A percentile compares a stretch with the other conserved stretches of the same genome.
These are phyloP conservation scores for Pyrenophora seminiperda DNA, from an alignment of 2,329 filamentous ascomycete species.

Conservation along the genomic window DNA sequence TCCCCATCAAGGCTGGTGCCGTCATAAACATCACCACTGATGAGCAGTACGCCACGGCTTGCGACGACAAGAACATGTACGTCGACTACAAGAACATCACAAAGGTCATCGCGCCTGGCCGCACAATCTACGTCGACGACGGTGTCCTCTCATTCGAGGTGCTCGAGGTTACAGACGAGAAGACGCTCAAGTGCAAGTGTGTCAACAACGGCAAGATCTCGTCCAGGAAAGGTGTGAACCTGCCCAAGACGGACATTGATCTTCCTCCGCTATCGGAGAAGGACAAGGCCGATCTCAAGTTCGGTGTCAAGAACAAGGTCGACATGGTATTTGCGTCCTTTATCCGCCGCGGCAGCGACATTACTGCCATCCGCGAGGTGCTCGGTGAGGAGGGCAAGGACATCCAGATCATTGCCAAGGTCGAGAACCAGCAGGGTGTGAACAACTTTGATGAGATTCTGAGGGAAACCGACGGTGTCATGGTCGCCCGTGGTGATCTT, in stretches of 20 bases:
- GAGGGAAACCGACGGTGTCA: slow-evolving; percentile 95
- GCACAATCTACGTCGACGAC: slow-evolving; percentile 97
- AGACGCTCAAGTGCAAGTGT: slow-evolving; percentile 84
- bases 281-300: slow-evolving; percentile 90
- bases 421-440: slow-evolving; percentile 99
- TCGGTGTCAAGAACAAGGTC: slow-evolving; percentile 97
- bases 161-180: slow-evolving; percentile 80
- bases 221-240: slow-evolving; percentile 98
- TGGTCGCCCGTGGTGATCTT: slow-evolving; percentile 98
- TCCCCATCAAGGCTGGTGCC: slow-evolving; percentile 80
- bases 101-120: slow-evolving; percentile 90
- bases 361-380: slow-evolving; percentile 87
- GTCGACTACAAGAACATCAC: slow-evolving; percentile 99
- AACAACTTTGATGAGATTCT: slow-evolving; percentile 99
- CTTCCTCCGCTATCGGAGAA: slow-evolving; percentile 97
- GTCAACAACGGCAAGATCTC: slow-evolving; percentile 99
- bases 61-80: slow-evolving; percentile 94
- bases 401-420: slow-evolving; percentile 99
- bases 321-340: slow-evolving; percentile 99
- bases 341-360: slow-evolving; percentile 92
- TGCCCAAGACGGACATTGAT: slow-evolving; percentile 98
- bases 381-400: slow-evolving; percentile 90
- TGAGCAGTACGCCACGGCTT: slow-evolving; percentile 82
- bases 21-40: slow-evolving; percentile 97
- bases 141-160: slow-evolving; percentile 97